Evolutionary conservation across 352 stramenopile species (phyloP).

Genomic region (Pythium periplocum): DNA sequence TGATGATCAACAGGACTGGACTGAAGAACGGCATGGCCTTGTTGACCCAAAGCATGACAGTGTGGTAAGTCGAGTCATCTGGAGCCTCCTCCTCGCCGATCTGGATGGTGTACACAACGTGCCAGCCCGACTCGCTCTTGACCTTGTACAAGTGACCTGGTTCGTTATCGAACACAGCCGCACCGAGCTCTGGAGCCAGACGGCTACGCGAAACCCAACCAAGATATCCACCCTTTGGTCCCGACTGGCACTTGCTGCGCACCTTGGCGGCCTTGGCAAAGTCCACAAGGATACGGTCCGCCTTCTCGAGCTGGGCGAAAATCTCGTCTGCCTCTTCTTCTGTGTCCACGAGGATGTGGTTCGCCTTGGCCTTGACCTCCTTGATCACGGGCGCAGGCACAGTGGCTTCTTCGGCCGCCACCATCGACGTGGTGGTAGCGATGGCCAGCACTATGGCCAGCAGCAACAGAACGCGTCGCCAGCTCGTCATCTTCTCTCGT

Average conservation of each 20-base stretch:
- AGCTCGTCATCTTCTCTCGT: too few species aligned
- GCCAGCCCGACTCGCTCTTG: constrained; percentile 36
- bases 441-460: constrained; percentile 13
- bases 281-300: constrained; percentile 14
- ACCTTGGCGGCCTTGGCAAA: constrained; percentile 21
- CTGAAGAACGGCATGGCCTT: constrained; percentile 18
- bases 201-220: constrained; percentile 26
- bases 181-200: constrained; percentile 32
- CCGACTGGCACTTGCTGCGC: constrained; percentile 32
- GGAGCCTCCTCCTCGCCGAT: constrained; percentile 18
- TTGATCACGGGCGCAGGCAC: neutral
- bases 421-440: constrained; percentile 6
- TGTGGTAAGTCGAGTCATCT: constrained; percentile 16
- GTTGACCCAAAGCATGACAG: constrained; percentile 15
- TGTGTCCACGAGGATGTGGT: constrained; percentile 30
- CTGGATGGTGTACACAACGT: constrained; percentile 28
- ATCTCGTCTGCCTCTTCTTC: constrained; percentile 25
- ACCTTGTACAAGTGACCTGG: constrained; percentile 30
- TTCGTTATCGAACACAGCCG: constrained; percentile 22
- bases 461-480: neutral
- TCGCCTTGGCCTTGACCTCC: constrained; percentile 17
- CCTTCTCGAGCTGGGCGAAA: constrained; percentile 14
- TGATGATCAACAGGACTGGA: constrained; percentile 20
- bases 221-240: constrained; percentile 21
- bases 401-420: constrained; percentile 4